These are phyloP conservation scores for Xylogone sp. DNA, from an alignment of 2,329 filamentous ascomycete genomes.

Conservation along the genomic window DNA sequence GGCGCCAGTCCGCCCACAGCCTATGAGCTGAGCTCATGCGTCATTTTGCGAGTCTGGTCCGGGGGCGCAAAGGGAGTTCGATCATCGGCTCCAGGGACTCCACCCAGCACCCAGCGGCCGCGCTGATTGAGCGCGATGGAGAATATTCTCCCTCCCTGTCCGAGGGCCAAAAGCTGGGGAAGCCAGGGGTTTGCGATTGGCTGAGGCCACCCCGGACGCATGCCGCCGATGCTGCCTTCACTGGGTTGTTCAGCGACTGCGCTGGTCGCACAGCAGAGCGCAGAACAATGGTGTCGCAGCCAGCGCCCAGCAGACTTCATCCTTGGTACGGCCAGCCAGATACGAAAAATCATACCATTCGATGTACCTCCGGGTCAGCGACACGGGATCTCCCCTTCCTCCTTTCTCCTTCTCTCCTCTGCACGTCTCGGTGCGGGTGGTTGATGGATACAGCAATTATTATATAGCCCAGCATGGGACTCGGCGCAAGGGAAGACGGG, in stretches of 20 bases:
- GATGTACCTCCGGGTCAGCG: no score
- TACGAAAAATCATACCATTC: no score
- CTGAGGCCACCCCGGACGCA: not conserved
- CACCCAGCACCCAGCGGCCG: not conserved
- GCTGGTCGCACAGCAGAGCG: not conserved
- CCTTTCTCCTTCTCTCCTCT: no score
- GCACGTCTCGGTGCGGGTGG: no score
- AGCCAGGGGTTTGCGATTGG: not conserved
- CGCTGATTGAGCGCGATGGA: not conserved
- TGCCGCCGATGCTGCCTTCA: not conserved
- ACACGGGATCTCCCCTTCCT: no score
- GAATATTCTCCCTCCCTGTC: not conserved
- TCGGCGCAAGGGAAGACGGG: no score
- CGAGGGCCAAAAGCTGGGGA: not conserved
- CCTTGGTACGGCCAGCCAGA: no score
- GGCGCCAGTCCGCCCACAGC: not conserved
- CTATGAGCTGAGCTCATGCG: not conserved
- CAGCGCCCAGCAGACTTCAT: no score
- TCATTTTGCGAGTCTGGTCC: not conserved
- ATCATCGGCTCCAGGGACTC: not conserved
- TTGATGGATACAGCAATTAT: no score
- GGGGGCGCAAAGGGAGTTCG: not conserved
- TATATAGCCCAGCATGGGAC: no score
- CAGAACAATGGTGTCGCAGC: not conserved
- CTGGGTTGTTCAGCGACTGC: not conserved